These are phyloP conservation scores for Daldinia grandis DNA, from an alignment of 495 filamentous ascomycete species.

Conservation along the genomic window DNA sequence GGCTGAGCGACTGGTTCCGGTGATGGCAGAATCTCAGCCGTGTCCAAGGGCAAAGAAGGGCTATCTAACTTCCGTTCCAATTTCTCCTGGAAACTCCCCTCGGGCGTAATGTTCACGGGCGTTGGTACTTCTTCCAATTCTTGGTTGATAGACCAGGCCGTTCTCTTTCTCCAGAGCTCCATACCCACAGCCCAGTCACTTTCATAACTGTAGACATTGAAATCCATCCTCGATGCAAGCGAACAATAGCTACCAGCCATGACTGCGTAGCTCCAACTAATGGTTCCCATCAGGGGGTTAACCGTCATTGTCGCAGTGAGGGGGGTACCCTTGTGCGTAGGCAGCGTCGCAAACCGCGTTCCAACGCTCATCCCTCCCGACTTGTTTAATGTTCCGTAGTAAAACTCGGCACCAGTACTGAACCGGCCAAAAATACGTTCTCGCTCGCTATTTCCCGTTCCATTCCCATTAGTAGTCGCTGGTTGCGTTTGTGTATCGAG, in stretches of 20 bases:
- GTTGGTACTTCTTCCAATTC: slow-evolving; percentile 46
- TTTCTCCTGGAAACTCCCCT: slow-evolving; percentile 61
- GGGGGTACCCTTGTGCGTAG: slow-evolving; percentile 82
- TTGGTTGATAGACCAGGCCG: slow-evolving; percentile 52
- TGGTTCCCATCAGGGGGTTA: slow-evolving; percentile 90
- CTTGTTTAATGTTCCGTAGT: slow-evolving; percentile 93
- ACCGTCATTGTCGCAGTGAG: slow-evolving; percentile 91
- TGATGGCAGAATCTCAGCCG: slow-evolving; percentile 58
- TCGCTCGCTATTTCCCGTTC: slow-evolving; percentile 44
- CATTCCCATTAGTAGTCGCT: slow-evolving; percentile 25
- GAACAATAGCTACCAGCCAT: slow-evolving; percentile 81
- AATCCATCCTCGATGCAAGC: slow-evolving; percentile 89
- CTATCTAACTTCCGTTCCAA: slow-evolving; percentile 62
- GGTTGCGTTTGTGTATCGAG: slow-evolving; percentile 33
- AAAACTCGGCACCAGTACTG: slow-evolving; percentile 88
- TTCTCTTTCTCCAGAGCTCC: slow-evolving; percentile 80
- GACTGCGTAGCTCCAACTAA: slow-evolving; percentile 89
- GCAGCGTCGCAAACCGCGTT: slow-evolving; percentile 87
- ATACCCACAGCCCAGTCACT: slow-evolving; percentile 89
- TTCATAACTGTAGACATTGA: slow-evolving; percentile 98
- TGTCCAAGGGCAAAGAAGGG: slow-evolving; percentile 7
- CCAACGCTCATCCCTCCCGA: slow-evolving; percentile 82
- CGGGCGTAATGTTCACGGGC: slow-evolving; percentile 15
- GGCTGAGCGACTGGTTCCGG: slow-evolving; percentile 30
- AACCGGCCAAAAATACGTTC: slow-evolving; percentile 71